Conservation (phyloP, 176 grass and related monocot genomes). For the Chloris gayana region DNA sequence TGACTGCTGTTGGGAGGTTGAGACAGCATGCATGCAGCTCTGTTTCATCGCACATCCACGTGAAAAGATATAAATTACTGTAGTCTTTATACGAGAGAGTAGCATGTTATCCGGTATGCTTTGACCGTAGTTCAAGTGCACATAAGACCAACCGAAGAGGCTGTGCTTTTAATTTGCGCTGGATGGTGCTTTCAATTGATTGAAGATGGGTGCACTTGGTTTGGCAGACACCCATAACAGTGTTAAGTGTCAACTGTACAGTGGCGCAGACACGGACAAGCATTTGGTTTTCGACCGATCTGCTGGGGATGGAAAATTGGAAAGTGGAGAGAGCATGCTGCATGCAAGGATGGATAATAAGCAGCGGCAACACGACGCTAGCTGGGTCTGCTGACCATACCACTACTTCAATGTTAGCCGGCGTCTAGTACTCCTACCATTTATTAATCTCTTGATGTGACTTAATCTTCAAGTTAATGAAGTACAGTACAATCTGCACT, state of each 20-base stretch:
- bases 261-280: background rate
- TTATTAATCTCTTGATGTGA: background rate
- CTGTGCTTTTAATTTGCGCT: background rate
- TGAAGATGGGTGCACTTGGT: constrained; percentile 10
- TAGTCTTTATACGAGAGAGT: too few relatives aligned
- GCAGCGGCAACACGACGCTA: background rate
- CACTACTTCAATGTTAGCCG: background rate
- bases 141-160: background rate
- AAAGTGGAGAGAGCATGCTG: background rate
- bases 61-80: too few relatives aligned
- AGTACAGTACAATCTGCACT: background rate
- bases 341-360: background rate
- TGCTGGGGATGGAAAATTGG: too few relatives aligned
- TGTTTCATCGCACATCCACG: too few relatives aligned
- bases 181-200: background rate
- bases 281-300: background rate
- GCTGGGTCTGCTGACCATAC: background rate
- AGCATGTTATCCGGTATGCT: constrained; percentile 8
- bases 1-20: background rate
- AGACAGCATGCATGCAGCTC: background rate
- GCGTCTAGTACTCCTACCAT: background rate
- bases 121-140: background rate
- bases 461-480: constrained; percentile 3
- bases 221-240: constrained; percentile 22
- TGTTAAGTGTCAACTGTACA: constrained; percentile 29